Evolutionary conservation across 331 rosid species (phyloP).

Genomic region (Malus hybrid): DNA sequence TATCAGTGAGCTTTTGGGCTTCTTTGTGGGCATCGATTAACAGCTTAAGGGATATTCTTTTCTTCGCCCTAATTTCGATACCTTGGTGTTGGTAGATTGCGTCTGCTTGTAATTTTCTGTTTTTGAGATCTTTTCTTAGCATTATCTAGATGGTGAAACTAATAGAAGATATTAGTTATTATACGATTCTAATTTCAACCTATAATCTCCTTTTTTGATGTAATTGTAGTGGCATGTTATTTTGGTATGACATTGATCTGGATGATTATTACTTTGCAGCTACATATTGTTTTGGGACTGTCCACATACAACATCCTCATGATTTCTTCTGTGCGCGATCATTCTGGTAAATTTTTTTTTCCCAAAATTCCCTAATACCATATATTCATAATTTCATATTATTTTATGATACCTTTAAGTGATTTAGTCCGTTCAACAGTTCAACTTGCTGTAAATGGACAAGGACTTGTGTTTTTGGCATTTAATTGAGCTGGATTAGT

Average conservation of each 20-base stretch:
- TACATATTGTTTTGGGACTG: slow-evolving; percentile 20
- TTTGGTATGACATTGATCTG: slow-evolving; percentile 1
- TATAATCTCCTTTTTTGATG: no score
- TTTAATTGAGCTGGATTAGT: background rate
- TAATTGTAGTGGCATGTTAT: background rate
- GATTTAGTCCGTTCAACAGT: background rate
- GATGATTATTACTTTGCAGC: slow-evolving; percentile 11
- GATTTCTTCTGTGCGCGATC: slow-evolving; percentile 42
- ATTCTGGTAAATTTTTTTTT: slow-evolving; percentile 23
- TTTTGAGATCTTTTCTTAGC: background rate
- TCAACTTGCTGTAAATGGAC: background rate
- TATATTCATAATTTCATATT: background rate
- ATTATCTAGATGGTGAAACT: background rate
- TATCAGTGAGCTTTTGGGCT: background rate
- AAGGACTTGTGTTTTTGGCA: background rate
- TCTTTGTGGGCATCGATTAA: background rate
- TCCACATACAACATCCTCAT: slow-evolving; percentile 24
- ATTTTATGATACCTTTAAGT: background rate
- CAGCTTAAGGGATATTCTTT: background rate
- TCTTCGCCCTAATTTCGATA: background rate
- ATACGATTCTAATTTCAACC: no score
- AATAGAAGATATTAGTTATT: no score
- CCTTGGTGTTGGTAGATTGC: background rate
- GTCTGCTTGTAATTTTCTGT: background rate
- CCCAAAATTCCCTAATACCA: background rate